Evolutionary conservation across 768 basidiomycete species (phyloP).

Genomic region (Boletus sensibilis): DNA sequence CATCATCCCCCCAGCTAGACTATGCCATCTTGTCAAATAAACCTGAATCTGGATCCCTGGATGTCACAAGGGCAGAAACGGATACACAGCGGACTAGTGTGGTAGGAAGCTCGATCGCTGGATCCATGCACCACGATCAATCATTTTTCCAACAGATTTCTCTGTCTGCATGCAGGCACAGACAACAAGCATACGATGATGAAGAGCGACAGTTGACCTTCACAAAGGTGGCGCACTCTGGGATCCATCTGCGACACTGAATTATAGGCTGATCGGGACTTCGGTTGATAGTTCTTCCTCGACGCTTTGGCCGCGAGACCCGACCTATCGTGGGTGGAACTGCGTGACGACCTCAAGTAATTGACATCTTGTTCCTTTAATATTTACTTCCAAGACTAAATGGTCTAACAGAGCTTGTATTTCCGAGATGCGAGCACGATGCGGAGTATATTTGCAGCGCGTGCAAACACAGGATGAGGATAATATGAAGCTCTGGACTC

Average conservation of each 20-base stretch:
- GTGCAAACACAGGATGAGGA: not conserved
- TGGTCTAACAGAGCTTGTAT: not conserved
- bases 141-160: not conserved
- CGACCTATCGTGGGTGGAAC: not conserved
- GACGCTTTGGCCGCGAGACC: not conserved
- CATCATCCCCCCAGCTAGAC: not conserved
- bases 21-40: not conserved
- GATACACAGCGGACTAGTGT: not conserved
- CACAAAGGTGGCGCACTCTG: conserved; percentile 2
- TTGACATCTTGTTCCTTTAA: not conserved
- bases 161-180: conserved; percentile 7
- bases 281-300: not conserved
- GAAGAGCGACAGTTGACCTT: conserved; percentile 1
- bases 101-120: not conserved
- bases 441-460: too few relatives aligned
- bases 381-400: not conserved
- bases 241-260: not conserved
- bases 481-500: not conserved
- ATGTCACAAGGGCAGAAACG: not conserved
- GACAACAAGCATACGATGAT: conserved; percentile 2
- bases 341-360: not conserved
- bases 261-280: not conserved
- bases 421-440: not conserved
- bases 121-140: not conserved
- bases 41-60: not conserved